Evolutionary conservation across 2,329 filamentous ascomycete species (phyloP), one percentile per base, ranked within the genome.

Genomic region (Aspergillus persii): DNA sequence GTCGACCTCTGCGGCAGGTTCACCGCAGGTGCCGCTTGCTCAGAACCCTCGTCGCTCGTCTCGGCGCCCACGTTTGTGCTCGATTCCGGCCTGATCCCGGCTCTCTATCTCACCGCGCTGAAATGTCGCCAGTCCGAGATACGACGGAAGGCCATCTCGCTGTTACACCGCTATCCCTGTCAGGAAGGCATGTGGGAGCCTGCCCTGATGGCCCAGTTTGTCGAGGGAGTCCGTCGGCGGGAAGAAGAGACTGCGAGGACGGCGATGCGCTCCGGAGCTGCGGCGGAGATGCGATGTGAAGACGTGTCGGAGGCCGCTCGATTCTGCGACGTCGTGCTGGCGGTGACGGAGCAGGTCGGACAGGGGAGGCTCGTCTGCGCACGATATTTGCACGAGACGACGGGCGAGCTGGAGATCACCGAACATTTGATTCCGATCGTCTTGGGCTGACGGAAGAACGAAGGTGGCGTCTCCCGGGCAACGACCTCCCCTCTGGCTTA

Each of bases 151-250:
- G 55, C 55, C 29, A 57, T 53, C n/a, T 53, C 50, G 11, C 18
- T 57, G 3, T 27, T 57, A 3, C 12, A 36, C 12, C 23, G 9
- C 8, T 53, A 36, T 27, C 18, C 23, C 7, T 57, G 55, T 12
- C 55, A 57, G 9, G 55, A 57, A 31, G 55, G 55, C 7, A 57
- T 57, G 55, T 57, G 55, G 55, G 55, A 57, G 39, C 48, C 48
- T 11, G 23, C 55, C 30, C 18, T 57, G 29, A 57, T 57, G 9
- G 55, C 49, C 7, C 31, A 36, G 7, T 57, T 53, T 27, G 23
- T 53, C 8, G 33, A 57, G 8, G 31, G 36, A 29, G 27, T 57
- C 29, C 27, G 30, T 8, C n/a, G 46, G 7, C 27, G 29, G 49
- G 55, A 57, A 26, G 55, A 57, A 36, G 15, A 23, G 9, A 41